Conservation (phyloP, 2,329 filamentous ascomycete genomes). For the Neonectria faginata region DNA sequence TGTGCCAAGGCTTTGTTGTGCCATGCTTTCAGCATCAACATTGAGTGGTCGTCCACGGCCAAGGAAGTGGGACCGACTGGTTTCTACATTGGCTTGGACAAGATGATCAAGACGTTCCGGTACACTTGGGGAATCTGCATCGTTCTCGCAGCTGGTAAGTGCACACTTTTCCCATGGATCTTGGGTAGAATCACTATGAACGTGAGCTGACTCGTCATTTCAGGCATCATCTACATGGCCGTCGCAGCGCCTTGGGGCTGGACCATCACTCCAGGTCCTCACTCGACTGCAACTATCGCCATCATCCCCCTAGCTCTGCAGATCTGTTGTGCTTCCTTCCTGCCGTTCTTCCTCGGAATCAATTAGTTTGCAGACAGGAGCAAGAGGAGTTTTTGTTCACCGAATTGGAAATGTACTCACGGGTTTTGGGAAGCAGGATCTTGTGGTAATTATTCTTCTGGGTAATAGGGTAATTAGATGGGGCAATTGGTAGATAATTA, state of each 20-base stretch:
- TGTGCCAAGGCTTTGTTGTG: slow-evolving; percentile 45
- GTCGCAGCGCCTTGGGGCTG: slow-evolving; percentile 43
- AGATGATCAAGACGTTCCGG: slow-evolving; percentile 60
- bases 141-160: slow-evolving; percentile 26
- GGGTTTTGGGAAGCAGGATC: neutral
- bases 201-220: neutral
- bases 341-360: slow-evolving; percentile 43
- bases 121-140: slow-evolving; percentile 47
- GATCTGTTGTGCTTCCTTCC: slow-evolving; percentile 38
- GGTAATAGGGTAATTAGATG: neutral
- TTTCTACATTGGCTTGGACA: slow-evolving; percentile 50
- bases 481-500: neutral
- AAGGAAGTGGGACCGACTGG: slow-evolving; percentile 46
- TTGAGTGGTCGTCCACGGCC: slow-evolving; percentile 46
- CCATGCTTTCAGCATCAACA: slow-evolving; percentile 45
- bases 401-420: neutral
- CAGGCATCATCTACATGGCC: slow-evolving; percentile 44
- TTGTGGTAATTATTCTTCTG: neutral
- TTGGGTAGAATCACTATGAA: neutral
- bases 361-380: neutral
- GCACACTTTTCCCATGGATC: neutral
- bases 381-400: neutral
- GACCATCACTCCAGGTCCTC: slow-evolving; percentile 41
- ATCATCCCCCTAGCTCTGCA: slow-evolving; percentile 44
- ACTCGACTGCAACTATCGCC: slow-evolving; percentile 43